Conservation (phyloP, 2,329 filamentous ascomycete species). For the Pseudonectria buxi region DNA sequence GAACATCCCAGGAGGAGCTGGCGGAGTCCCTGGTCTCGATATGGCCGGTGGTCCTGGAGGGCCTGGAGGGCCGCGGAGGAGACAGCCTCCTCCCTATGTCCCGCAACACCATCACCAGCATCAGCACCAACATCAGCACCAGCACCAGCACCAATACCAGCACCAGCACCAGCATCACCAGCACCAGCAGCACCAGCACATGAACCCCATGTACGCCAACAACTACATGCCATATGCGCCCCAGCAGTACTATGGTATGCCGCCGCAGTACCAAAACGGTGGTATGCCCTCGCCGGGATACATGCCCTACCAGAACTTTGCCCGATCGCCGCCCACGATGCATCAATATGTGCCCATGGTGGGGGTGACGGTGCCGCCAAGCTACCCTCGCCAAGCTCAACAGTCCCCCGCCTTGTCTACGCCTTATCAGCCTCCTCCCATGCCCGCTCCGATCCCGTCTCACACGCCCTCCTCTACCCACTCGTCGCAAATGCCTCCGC, state of each 20-base stretch:
- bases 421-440: constrained; percentile 48
- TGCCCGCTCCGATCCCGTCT: constrained; percentile 35
- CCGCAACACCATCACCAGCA: constrained; percentile 31
- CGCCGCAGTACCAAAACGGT: constrained; percentile 45
- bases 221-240: constrained; percentile 44
- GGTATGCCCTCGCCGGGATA: constrained; percentile 41
- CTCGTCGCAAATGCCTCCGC: constrained; percentile 35
- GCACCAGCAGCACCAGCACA: constrained; percentile 33
- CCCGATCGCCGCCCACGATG: constrained; percentile 44
- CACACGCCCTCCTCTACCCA: constrained; percentile 49
- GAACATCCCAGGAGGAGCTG: constrained; percentile 45
- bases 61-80: constrained; percentile 34
- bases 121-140: constrained; percentile 26
- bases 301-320: constrained; percentile 43
- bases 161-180: constrained; percentile 28
- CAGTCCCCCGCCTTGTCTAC: constrained; percentile 49
- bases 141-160: constrained; percentile 24
- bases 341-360: constrained; percentile 49
- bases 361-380: constrained; percentile 37
- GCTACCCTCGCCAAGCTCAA: constrained; percentile 43
- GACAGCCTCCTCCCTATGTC: constrained; percentile 31
- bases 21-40: constrained; percentile 28
- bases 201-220: constrained; percentile 42
- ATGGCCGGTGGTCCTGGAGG: constrained; percentile 30
- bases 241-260: constrained; percentile 45